A percentile compares a stretch with the other conserved stretches of the same genome.
These are phyloP conservation scores for Grosmannia clavigera DNA, from an alignment of 2,329 filamentous ascomycete genomes.

Conservation along the genomic window DNA sequence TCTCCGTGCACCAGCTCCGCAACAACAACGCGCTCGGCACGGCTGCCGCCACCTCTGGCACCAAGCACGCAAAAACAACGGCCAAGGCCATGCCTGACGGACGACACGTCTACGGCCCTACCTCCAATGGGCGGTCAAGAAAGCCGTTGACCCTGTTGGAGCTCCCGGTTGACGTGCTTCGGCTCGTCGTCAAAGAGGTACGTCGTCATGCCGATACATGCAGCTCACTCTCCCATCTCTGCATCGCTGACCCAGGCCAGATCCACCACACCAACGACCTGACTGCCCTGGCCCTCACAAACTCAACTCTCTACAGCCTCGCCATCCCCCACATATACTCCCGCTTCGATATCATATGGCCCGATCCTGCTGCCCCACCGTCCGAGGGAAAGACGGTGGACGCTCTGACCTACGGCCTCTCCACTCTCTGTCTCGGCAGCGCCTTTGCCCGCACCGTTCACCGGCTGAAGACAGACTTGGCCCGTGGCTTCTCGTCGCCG, in stretches of 20 bases:
- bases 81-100: conserved; percentile 26
- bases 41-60: not conserved
- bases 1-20: not conserved
- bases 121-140: conserved; percentile 41
- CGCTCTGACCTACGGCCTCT: conserved; percentile 69
- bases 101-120: conserved; percentile 52
- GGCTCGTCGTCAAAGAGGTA: conserved; percentile 69
- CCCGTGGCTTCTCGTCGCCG: not conserved
- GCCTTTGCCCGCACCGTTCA: conserved; percentile 27
- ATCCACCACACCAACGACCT: conserved; percentile 73
- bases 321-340: conserved; percentile 72
- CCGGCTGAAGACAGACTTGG: conserved; percentile 17
- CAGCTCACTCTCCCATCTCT: not conserved
- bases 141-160: conserved; percentile 56
- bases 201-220: conserved; percentile 11
- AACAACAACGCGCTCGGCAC: not conserved
- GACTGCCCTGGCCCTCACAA: conserved; percentile 63
- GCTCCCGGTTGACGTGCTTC: conserved; percentile 65
- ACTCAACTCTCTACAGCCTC: conserved; percentile 63
- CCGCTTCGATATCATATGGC: conserved; percentile 81
- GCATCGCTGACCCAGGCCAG: conserved; percentile 26
- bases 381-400: conserved; percentile 64
- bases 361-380: conserved; percentile 51
- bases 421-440: conserved; percentile 62
- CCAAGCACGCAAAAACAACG: conserved; percentile 4